phyloP scores from a whole-genome alignment of 2,329 filamentous ascomycete species.

The Botrytis squamosa region DNA sequence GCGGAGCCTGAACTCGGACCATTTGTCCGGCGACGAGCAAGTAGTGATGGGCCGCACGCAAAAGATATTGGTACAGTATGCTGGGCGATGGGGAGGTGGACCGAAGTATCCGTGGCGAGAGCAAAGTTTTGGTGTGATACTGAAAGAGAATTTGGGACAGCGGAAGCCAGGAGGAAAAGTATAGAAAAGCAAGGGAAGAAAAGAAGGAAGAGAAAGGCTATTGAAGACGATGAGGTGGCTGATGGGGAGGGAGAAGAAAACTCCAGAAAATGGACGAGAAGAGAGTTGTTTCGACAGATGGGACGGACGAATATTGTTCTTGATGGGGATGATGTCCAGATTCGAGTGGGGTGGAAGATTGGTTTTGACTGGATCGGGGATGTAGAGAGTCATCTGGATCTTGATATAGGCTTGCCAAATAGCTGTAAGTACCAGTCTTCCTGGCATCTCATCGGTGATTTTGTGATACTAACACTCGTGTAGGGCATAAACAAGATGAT shows the following conservation, averaged over 20 bases:
- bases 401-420: conserved; percentile 56
- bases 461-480: conserved; percentile 11
- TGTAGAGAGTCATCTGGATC: conserved; percentile 56
- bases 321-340: conserved; percentile 31
- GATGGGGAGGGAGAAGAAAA: conserved; percentile 28
- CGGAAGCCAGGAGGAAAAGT: conserved; percentile 35
- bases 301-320: conserved; percentile 49
- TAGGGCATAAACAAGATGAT: conserved; percentile 61
- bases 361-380: conserved; percentile 73
- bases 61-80: conserved; percentile 59
- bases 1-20: conserved; percentile 58
- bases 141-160: conserved; percentile 47
- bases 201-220: conserved; percentile 31
- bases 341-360: conserved; percentile 60
- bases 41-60: conserved; percentile 46
- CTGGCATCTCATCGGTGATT: not conserved
- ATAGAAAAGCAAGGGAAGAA: conserved; percentile 26
- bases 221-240: conserved; percentile 39
- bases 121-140: conserved; percentile 63
- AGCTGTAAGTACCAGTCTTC: conserved; percentile 55
- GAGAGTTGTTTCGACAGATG: conserved; percentile 54
- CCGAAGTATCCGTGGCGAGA: conserved; percentile 57
- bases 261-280: conserved; percentile 39
- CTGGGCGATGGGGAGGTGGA: conserved; percentile 70
- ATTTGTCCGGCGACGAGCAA: conserved; percentile 43